phyloP scores from a whole-genome alignment of 306 rosid genomes.

The Fagus crenata region DNA sequence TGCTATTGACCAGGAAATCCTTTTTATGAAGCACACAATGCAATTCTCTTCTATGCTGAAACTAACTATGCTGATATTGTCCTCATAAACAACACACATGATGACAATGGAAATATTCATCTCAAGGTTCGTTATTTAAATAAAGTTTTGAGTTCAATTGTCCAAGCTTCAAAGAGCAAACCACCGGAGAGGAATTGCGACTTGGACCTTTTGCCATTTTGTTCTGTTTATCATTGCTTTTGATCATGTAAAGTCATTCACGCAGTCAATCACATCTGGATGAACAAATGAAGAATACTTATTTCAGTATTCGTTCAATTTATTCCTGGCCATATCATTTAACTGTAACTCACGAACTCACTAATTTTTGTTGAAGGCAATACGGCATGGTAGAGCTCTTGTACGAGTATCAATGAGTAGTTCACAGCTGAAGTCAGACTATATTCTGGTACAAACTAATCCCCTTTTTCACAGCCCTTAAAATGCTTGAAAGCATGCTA shows the following conservation, averaged over 20 bases:
- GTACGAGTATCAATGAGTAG: constrained; percentile 62
- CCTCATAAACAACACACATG: constrained; percentile 48
- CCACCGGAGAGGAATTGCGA: background rate
- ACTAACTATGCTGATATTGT: constrained; percentile 78
- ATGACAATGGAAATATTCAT: constrained; percentile 58
- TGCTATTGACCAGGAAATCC: constrained; percentile 68
- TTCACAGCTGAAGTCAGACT: constrained; percentile 71
- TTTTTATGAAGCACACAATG: constrained; percentile 73
- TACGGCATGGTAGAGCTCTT: constrained; percentile 79
- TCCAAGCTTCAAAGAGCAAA: background rate
- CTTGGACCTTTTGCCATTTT: constrained; percentile 4
- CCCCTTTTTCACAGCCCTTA: constrained; percentile 11
- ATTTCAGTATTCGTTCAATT: constrained; percentile 10
- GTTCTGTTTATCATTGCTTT: background rate
- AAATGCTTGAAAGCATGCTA: background rate
- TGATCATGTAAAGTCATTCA: background rate
- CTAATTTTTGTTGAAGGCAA: constrained; percentile 60
- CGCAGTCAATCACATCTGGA: background rate
- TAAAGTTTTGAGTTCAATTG: background rate
- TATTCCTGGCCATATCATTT: constrained; percentile 28
- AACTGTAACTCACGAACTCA: constrained; percentile 26
- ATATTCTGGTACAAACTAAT: constrained; percentile 59
- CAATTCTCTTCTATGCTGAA: constrained; percentile 50
- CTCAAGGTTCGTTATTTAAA: constrained; percentile 56
- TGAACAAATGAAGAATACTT: constrained; percentile 3